Evolutionary conservation across 2,329 filamentous ascomycete species (phyloP).

Genomic region (Ceratocystis ficicola): DNA sequence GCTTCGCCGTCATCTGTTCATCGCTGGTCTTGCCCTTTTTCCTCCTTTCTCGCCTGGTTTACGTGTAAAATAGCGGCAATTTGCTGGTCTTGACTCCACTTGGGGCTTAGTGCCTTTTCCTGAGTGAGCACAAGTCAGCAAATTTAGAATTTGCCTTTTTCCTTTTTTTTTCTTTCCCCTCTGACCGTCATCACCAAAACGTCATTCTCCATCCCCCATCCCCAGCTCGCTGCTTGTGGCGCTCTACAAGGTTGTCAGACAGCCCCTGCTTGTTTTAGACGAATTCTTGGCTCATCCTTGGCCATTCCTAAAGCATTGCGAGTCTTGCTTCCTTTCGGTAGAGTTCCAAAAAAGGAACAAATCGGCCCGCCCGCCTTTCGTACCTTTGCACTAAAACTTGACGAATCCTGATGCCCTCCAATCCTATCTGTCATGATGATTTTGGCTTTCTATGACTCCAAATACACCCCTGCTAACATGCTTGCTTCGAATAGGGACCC

Average conservation of each 20-base stretch:
- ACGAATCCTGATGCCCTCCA: background rate
- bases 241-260: background rate
- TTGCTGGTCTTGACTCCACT: background rate
- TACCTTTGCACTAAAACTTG: background rate
- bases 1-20: background rate
- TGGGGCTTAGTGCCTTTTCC: background rate
- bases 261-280: background rate
- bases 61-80: background rate
- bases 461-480: constrained; percentile 15
- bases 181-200: background rate
- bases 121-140: background rate
- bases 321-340: background rate
- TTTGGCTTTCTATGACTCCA: background rate
- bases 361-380: background rate
- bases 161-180: background rate
- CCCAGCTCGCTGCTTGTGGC: background rate
- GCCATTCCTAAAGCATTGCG: background rate
- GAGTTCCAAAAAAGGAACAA: constrained; percentile 2
- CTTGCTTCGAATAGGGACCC: constrained; percentile 28
- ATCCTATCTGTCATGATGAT: background rate
- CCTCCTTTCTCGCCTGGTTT: background rate
- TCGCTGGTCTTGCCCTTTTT: background rate
- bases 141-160: background rate
- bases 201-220: background rate
- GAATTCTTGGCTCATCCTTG: background rate